These are phyloP conservation scores for Gnomoniopsis smithogilvyi DNA, from an alignment of 2,329 filamentous ascomycete genomes.

Conservation along the genomic window DNA sequence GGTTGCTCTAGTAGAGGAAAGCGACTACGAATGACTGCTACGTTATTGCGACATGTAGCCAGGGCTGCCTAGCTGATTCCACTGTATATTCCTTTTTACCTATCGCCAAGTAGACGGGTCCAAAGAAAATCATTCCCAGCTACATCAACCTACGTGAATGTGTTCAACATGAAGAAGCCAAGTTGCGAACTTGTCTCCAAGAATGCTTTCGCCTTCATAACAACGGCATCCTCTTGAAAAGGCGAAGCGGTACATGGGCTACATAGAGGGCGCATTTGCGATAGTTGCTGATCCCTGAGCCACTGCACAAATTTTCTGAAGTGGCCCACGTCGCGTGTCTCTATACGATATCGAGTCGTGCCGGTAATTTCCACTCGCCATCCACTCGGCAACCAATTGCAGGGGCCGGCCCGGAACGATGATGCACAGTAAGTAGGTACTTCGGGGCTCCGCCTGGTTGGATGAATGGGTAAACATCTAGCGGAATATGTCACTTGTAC, in stretches of 20 bases:
- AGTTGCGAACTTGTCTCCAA: too few relatives aligned
- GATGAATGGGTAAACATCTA: neutral
- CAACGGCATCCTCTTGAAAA: neutral
- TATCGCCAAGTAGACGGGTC: neutral
- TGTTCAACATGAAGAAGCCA: too few relatives aligned
- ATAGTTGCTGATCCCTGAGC: neutral
- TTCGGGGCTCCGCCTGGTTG: neutral
- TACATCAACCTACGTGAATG: too few relatives aligned
- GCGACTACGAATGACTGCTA: slow-evolving; percentile 12
- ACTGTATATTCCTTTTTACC: neutral
- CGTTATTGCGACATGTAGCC: neutral
- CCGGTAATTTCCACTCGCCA: neutral
- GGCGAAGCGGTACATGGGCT: neutral
- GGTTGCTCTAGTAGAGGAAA: slow-evolving; percentile 14
- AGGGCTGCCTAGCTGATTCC: neutral
- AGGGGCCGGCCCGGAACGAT: neutral
- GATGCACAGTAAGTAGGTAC: neutral
- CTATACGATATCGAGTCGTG: neutral
- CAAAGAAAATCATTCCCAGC: neutral
- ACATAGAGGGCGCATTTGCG: neutral
- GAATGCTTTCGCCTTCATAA: too few relatives aligned
- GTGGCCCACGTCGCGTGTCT: neutral
- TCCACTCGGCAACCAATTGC: neutral
- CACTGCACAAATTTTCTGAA: neutral
- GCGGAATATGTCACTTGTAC: too few relatives aligned